Base-by-base conservation (phyloP, 257 asterid genomes). In the Solanum etuberosum region DNA sequence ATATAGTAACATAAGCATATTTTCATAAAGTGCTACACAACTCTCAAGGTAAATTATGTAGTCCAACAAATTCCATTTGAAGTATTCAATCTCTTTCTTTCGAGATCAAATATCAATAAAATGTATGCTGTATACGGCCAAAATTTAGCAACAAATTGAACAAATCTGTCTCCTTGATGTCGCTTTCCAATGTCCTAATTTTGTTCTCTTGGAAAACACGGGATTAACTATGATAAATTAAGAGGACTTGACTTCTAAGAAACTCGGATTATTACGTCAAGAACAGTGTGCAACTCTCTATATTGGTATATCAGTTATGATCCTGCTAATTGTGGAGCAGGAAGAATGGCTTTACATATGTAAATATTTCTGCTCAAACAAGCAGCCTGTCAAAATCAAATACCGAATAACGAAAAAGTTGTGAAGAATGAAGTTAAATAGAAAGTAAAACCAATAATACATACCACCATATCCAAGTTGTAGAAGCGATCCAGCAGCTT, bases 381-480 rank as follows among this genome's bases (percentile, higher is more conserved):
- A 80, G 67, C 40, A 80, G 61, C 27, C 9, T 16, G 20, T 80
- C 85, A 5, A 81, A 46, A 38, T 29, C 27, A 31, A 3, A 9
- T 81, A 48, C 29, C 5, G 21, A 81, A 48, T 29, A 9, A 81
- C 0, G 12, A 43, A 48, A 2, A 81, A 29, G 42, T 48, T 35
- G 7, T 29, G 29, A 48, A 5, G 23, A 48, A 10, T 48, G 43
- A 81, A 81, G 85, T 48, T 11, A 51, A 31, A 48, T 31, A 81
- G 68, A 48, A 81, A 18, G 68, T 21, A 48, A 81, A 81, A 48
- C 31, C 43, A 43, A 80, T 71, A 70, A 61, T 51, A 23, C 95
- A n/a, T 91, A 97, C 99, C 97, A 97, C 92, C 99, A 94, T 92
- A 85, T 97, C 99, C 94, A 97, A 90, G 94, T 97, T 93, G 92